phyloP scores from a whole-genome alignment of 1,284 basidiomycete species.

The Wolfiporia cocos region DNA sequence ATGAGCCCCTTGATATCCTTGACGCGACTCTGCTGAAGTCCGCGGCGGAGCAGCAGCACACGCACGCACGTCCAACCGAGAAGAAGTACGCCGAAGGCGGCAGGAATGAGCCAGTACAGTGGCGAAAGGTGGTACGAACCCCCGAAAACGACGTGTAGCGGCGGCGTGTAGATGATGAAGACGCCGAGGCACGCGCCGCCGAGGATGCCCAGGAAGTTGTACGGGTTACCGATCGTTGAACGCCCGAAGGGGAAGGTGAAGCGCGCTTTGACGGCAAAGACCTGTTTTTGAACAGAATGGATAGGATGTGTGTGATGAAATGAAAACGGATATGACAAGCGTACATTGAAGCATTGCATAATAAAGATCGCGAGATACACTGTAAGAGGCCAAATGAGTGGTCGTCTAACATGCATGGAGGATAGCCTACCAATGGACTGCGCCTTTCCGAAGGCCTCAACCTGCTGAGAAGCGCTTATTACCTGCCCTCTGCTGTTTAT shows the following conservation, averaged over 20 bases:
- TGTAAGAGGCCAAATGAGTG: conserved; percentile 8
- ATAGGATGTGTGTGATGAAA: too few relatives aligned
- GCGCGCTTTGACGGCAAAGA: conserved; percentile 64
- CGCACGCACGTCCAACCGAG: conserved; percentile 55
- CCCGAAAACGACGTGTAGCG: conserved; percentile 62
- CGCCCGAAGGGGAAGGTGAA: conserved; percentile 59
- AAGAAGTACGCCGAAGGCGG: conserved; percentile 52
- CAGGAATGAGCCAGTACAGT: conserved; percentile 63
- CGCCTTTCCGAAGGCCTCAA: conserved; percentile 53
- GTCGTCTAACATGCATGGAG: not conserved
- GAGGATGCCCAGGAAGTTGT: conserved; percentile 62
- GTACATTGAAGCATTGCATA: conserved; percentile 63
- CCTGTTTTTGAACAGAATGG: too few relatives aligned
- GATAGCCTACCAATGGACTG: conserved; percentile 46
- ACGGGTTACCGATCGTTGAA: conserved; percentile 49
- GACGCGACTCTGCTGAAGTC: conserved; percentile 47
- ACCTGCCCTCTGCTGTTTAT: conserved; percentile 44
- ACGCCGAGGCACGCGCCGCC: conserved; percentile 57
- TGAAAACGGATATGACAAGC: too few relatives aligned
- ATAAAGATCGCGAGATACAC: conserved; percentile 66
- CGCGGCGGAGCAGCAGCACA: conserved; percentile 50
- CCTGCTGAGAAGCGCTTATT: conserved; percentile 41
- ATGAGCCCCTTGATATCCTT: conserved; percentile 61
- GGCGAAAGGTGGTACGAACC: conserved; percentile 52
- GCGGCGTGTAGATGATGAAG: conserved; percentile 65